phyloP scores from a whole-genome alignment of 2,329 filamentous ascomycete species.

The Neonectria coccinea region DNA sequence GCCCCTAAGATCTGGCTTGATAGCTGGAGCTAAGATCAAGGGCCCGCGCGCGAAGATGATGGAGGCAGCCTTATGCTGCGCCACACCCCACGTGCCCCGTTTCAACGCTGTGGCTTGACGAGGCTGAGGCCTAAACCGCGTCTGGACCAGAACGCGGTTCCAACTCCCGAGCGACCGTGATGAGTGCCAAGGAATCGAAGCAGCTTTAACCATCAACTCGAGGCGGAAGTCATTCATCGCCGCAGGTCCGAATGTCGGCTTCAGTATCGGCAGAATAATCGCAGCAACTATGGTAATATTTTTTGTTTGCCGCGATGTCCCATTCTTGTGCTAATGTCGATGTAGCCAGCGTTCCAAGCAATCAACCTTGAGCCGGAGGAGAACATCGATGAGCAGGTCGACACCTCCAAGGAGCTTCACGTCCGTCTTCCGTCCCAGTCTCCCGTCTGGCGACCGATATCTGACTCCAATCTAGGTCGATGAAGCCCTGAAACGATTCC shows the following conservation, averaged over 20 bases:
- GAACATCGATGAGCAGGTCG: constrained; percentile 88
- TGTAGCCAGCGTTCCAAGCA: constrained; percentile 78
- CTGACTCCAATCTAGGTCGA: constrained; percentile 72
- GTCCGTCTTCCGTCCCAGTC: constrained; percentile 49
- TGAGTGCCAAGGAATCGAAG: constrained; percentile 33
- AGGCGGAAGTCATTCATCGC: constrained; percentile 15
- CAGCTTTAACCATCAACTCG: constrained; percentile 20
- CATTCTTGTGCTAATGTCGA: constrained; percentile 30
- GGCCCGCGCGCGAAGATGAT: constrained; percentile 32
- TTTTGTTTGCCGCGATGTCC: too few species aligned
- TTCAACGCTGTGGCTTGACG: constrained; percentile 39
- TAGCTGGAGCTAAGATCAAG: constrained; percentile 41
- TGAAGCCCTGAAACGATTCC: constrained; percentile 94
- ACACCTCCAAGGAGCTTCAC: constrained; percentile 95
- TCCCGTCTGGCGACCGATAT: not conserved
- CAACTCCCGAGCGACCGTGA: constrained; percentile 31
- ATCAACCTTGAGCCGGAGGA: constrained; percentile 96
- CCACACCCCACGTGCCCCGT: constrained; percentile 44
- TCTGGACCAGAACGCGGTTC: constrained; percentile 38
- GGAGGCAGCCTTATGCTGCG: constrained; percentile 40
- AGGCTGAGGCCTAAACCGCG: constrained; percentile 41
- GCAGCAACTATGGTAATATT: constrained; percentile 42
- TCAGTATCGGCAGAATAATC: constrained; percentile 24
- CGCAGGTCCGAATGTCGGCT: constrained; percentile 39
- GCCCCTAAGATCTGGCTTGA: constrained; percentile 49